Evolutionary conservation across 2,329 filamentous ascomycete species (phyloP).

Genomic region (Endoconidiophora laricicola): DNA sequence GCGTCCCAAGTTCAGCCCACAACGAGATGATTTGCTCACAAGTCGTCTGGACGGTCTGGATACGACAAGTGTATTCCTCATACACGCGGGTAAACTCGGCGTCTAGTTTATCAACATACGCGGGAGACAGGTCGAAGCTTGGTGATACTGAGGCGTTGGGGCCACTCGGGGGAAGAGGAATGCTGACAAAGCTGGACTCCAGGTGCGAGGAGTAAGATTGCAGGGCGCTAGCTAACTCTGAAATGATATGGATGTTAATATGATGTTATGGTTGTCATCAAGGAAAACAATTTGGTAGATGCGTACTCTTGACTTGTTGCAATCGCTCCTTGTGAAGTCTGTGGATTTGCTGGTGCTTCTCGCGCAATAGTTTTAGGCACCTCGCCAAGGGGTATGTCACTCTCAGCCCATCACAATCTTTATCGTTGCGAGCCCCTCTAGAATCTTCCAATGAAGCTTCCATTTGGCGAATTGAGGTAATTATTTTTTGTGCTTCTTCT

Average conservation of each 20-base stretch:
- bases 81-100: constrained; percentile 87
- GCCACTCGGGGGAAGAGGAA: constrained; percentile 68
- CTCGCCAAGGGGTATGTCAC: constrained; percentile 70
- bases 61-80: constrained; percentile 81
- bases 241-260: background rate
- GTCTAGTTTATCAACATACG: constrained; percentile 76
- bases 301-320: constrained; percentile 83
- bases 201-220: constrained; percentile 95
- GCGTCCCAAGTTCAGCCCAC: constrained; percentile 89
- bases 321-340: constrained; percentile 80
- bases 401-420: constrained; percentile 50
- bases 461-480: constrained; percentile 84
- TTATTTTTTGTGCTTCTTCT: constrained; percentile 75
- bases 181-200: constrained; percentile 70
- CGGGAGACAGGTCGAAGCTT: constrained; percentile 79
- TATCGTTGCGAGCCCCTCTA: constrained; percentile 45
- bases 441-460: constrained; percentile 72
- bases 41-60: constrained; percentile 55
- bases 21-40: constrained; percentile 80
- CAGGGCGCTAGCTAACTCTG: constrained; percentile 82
- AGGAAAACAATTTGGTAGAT: background rate
- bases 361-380: constrained; percentile 66
- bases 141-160: constrained; percentile 61
- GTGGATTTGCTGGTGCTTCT: constrained; percentile 67
- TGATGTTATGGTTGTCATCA: constrained; percentile 8